A percentile compares a stretch with the other conserved stretches of the same genome.
Evolutionary conservation across 257 asterid species (phyloP).

Genomic region (Solanum infundibuliforme): DNA sequence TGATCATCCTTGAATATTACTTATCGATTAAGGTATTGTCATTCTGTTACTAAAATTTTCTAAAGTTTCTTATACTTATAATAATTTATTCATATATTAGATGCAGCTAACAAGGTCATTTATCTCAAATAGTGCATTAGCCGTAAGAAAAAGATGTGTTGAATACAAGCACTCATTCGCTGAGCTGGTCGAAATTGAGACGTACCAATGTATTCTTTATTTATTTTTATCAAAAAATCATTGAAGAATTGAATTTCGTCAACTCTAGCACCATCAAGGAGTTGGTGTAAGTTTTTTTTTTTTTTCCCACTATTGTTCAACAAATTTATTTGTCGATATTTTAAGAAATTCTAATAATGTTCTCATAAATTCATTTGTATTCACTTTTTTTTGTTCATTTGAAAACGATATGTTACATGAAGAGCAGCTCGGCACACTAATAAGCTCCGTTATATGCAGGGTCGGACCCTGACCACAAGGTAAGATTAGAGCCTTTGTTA

Average conservation of each 20-base stretch:
- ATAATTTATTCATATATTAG: neutral
- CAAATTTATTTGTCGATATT: too few relatives aligned
- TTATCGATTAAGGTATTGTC: neutral
- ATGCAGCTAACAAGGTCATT: neutral
- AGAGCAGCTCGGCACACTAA: neutral
- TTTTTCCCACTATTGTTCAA: neutral
- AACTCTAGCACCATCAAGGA: neutral
- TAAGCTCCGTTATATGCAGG: too few relatives aligned
- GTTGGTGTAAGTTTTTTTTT: neutral
- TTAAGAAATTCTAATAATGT: too few relatives aligned
- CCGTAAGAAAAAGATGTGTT: neutral
- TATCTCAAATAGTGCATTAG: neutral
- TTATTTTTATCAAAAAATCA: too few relatives aligned
- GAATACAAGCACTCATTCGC: neutral
- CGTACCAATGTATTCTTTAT: fast-evolving
- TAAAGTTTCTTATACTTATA: neutral
- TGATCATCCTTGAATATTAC: neutral
- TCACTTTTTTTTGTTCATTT: neutral
- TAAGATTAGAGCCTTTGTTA: too few relatives aligned
- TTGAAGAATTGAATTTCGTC: neutral
- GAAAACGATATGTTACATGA: neutral
- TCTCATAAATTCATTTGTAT: neutral
- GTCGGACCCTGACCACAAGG: too few relatives aligned
- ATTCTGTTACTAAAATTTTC: neutral
- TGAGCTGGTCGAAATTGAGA: neutral